A percentile compares a stretch with the other conserved stretches of the same genome.
Conservation (phyloP, 495 filamentous ascomycete species). For the Annulohypoxylon bovei region DNA sequence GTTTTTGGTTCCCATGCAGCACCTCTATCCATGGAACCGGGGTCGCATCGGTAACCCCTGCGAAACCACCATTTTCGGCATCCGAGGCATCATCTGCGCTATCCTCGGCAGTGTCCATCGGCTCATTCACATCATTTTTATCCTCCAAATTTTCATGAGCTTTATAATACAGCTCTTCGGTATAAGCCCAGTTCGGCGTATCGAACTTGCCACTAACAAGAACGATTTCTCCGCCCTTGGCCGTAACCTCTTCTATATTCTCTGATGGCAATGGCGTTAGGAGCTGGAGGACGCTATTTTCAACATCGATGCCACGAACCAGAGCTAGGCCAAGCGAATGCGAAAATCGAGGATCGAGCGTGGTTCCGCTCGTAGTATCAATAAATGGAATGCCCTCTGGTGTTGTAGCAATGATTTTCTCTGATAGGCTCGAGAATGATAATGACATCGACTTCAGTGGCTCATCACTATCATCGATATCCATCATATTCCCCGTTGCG, state of each 20-base stretch:
- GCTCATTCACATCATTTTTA: constrained; percentile 28
- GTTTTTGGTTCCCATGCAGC: constrained; percentile 57
- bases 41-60: constrained; percentile 25
- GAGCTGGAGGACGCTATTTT: constrained; percentile 58
- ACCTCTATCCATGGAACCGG: constrained; percentile 62
- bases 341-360: constrained; percentile 58
- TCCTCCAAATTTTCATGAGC: constrained; percentile 34
- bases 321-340: constrained; percentile 61
- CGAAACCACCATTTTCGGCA: constrained; percentile 3
- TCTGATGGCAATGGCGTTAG: constrained; percentile 58
- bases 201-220: constrained; percentile 68
- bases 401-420: constrained; percentile 22
- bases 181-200: constrained; percentile 67
- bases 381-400: constrained; percentile 55
- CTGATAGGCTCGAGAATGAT: constrained; percentile 12
- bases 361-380: constrained; percentile 49
- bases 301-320: constrained; percentile 63
- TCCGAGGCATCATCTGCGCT: constrained; percentile 18
- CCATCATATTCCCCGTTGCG: constrained; percentile 17
- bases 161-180: constrained; percentile 57
- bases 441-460: neutral
- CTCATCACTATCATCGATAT: constrained; percentile 25
- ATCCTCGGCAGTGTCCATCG: constrained; percentile 35
- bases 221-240: constrained; percentile 54
- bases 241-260: constrained; percentile 42